Conservation (phyloP, 371 early-diverging fungal genomes). For the Rhizopus delemar region DNA sequence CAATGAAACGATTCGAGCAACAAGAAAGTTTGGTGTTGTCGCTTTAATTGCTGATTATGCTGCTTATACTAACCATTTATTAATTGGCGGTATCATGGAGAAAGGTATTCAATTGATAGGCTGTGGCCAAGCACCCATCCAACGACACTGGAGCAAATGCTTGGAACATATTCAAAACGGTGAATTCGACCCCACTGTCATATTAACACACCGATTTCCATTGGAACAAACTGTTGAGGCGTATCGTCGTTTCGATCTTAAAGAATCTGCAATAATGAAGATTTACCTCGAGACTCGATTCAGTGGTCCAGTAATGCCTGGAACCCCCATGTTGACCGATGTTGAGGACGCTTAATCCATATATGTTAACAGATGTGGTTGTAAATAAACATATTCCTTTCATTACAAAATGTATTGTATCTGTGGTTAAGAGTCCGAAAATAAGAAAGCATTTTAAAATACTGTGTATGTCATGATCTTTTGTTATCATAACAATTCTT, state of each 20-base stretch:
- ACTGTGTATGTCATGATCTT: too few species aligned
- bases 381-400: not conserved
- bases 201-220: constrained; percentile 58
- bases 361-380: not conserved
- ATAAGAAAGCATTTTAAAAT: too few species aligned
- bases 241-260: constrained; percentile 56
- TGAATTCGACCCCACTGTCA: constrained; percentile 54
- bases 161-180: constrained; percentile 41
- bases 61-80: constrained; percentile 46
- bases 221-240: constrained; percentile 50
- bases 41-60: constrained; percentile 50
- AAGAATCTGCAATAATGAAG: constrained; percentile 57
- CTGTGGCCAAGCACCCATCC: constrained; percentile 60
- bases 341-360: constrained; percentile 1
- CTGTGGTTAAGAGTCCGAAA: too few species aligned
- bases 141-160: constrained; percentile 53
- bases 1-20: constrained; percentile 51
- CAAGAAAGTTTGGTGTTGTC: constrained; percentile 54
- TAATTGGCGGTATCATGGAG: constrained; percentile 67
- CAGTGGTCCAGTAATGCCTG: constrained; percentile 14
- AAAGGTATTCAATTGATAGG: constrained; percentile 57
- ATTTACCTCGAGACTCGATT: constrained; percentile 46
- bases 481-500: too few species aligned
- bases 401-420: too few species aligned
- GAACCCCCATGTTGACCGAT: constrained; percentile 10